A percentile compares a stretch with the other conserved stretches of the same genome.
These are phyloP conservation scores for Pholiota conissans DNA, from an alignment of 768 basidiomycete genomes.

Conservation along the genomic window DNA sequence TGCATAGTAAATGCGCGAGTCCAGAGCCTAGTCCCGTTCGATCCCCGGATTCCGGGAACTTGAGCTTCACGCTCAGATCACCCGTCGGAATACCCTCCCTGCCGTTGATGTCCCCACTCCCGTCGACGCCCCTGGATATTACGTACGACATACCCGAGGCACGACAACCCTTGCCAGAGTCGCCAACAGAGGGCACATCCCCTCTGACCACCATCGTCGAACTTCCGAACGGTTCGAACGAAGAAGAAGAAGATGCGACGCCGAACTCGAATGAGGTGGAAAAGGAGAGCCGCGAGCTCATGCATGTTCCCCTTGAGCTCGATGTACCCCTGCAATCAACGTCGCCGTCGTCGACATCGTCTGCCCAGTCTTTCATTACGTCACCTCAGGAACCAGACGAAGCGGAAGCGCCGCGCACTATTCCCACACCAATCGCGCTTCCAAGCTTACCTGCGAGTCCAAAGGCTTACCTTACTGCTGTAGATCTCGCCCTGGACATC, in stretches of 20 bases:
- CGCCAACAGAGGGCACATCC: constrained; percentile 17
- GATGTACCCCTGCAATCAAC: constrained; percentile 2
- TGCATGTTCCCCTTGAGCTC: background rate
- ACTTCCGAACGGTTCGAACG: background rate
- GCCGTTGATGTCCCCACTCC: constrained; percentile 33
- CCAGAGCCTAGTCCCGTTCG: constrained; percentile 25
- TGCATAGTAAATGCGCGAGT: constrained; percentile 19
- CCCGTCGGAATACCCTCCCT: constrained; percentile 34
- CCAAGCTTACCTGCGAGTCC: background rate
- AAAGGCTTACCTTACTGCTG: background rate
- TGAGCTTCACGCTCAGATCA: constrained; percentile 20
- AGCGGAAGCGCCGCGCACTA: background rate
- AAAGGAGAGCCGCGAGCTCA: background rate
- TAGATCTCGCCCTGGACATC: background rate
- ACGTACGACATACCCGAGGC: constrained; percentile 30
- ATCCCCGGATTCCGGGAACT: constrained; percentile 5
- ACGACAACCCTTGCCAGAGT: constrained; percentile 29
- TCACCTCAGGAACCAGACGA: constrained; percentile 26
- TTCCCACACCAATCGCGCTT: background rate
- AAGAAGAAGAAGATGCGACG: background rate
- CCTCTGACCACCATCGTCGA: constrained; percentile 17
- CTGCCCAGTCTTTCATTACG: constrained; percentile 25
- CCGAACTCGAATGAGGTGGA: background rate
- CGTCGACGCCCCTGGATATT: constrained; percentile 31
- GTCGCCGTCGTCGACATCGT: constrained; percentile 18